Percentiles rank a stretch among this genome's conserved stretches.
These are phyloP conservation scores for Kuraishia cidri DNA, from an alignment of 805 yeast species.

Conservation along the genomic window DNA sequence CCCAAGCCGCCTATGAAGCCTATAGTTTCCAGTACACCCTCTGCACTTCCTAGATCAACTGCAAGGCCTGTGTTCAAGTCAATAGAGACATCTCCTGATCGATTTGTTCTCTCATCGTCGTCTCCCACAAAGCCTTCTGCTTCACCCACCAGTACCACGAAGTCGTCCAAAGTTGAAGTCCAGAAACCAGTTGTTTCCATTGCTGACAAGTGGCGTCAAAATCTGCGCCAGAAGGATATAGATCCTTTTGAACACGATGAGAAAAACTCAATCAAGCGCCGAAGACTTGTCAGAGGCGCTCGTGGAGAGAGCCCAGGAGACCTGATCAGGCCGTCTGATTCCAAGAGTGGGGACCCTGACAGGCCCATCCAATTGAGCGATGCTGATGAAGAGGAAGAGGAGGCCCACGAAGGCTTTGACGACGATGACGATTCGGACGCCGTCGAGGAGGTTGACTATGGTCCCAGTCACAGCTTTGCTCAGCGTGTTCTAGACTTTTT, in stretches of 20 bases:
- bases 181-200: slow-evolving; percentile 26
- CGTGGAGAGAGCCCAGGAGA: too few relatives aligned
- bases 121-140: slow-evolving; percentile 5
- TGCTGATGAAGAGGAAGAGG: slow-evolving; percentile 32
- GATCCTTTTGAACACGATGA: too few relatives aligned
- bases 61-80: too few relatives aligned
- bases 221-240: too few relatives aligned
- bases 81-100: too few relatives aligned
- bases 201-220: slow-evolving; percentile 20
- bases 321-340: too few relatives aligned
- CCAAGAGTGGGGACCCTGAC: too few relatives aligned
- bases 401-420: slow-evolving; percentile 10
- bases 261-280: too few relatives aligned
- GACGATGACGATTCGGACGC: slow-evolving; percentile 42
- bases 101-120: not conserved
- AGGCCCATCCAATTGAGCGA: slow-evolving; percentile 14
- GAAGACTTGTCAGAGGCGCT: slow-evolving; percentile 1
- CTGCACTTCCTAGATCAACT: not conserved
- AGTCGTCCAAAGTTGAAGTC: slow-evolving; percentile 29
- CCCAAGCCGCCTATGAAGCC: too few relatives aligned
- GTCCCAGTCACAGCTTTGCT: slow-evolving; percentile 30
- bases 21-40: too few relatives aligned
- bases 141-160: slow-evolving; percentile 2
- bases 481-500: slow-evolving; percentile 65
- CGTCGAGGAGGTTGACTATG: slow-evolving; percentile 11